These are phyloP conservation scores for Termitomyces sp. DNA, from an alignment of 768 basidiomycete genomes.

Conservation along the genomic window DNA sequence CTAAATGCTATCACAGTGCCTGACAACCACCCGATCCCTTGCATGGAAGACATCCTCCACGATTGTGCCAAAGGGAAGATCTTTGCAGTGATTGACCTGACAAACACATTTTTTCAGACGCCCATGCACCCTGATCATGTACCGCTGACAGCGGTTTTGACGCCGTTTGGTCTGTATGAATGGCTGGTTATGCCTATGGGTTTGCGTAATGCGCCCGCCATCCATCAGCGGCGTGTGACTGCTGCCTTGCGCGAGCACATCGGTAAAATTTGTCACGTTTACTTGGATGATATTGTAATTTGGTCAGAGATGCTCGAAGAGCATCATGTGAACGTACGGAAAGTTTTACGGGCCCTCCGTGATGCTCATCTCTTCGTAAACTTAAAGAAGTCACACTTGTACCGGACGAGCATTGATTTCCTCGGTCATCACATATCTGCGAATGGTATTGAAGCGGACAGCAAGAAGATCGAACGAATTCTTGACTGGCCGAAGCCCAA, in stretches of 20 bases:
- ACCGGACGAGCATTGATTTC: too few species aligned
- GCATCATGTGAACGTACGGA: conserved; percentile 12
- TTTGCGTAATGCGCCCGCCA: background rate
- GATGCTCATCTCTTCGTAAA: background rate
- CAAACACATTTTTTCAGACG: conserved; percentile 1
- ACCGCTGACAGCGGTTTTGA: background rate
- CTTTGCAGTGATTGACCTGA: background rate
- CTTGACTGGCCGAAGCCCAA: too few species aligned
- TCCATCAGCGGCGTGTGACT: background rate
- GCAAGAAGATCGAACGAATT: too few species aligned
- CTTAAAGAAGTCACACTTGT: background rate
- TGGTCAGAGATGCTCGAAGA: conserved; percentile 23
- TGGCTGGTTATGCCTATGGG: background rate
- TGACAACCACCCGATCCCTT: background rate
- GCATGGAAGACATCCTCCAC: too few species aligned
- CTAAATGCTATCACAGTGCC: background rate
- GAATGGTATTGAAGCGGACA: too few species aligned
- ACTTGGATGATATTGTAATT: conserved; percentile 16
- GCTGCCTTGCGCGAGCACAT: conserved; percentile 16
- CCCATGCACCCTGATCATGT: background rate
- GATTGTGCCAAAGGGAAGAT: too few species aligned
- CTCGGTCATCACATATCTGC: too few species aligned
- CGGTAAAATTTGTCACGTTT: conserved; percentile 6
- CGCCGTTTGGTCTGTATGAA: background rate
- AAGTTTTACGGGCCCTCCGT: too few species aligned